Evolutionary conservation across 139 green algal genomes (phyloP), one percentile per base, ranked within the genome.

Genomic region (Tetradesmus obliquus): DNA sequence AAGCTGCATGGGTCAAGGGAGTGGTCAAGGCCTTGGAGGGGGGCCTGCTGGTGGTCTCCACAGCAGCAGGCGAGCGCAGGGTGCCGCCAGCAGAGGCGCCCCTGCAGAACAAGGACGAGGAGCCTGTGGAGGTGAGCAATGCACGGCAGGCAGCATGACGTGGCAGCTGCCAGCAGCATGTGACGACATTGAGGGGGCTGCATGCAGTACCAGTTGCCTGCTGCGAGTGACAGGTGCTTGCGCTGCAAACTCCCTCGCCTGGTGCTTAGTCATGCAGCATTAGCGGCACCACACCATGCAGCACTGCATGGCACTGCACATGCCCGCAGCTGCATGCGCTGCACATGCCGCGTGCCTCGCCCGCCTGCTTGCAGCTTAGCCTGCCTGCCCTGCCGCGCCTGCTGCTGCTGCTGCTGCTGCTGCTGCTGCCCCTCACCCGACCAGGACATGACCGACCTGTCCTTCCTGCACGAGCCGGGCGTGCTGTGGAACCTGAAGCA

Each of bases 371-470:
- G n/a, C n/a, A n/a, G n/a, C n/a, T n/a, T n/a, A n/a, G n/a, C n/a
- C n/a, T n/a, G n/a, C n/a, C n/a, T n/a, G n/a, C n/a, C n/a, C n/a
- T n/a, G n/a, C n/a, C n/a, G n/a, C n/a, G n/a, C n/a, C n/a, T n/a
- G n/a, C n/a, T n/a, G n/a, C n/a, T 10, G 8, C 60, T 19, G n/a
- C 71, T 79, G 71, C 71, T 79, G 22, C 79, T 32, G 72, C 15
- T 32, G 72, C 72, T 32, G 79, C 32, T 55, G 32, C 17, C 2
- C 71, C 5, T 53, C 0, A 10, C n/a, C 15, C 66, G 12, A 72
- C 53, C 95, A 99, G 97, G 97, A 99, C 95, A 99, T 99, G 98
- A 99, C 97, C 1, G 97, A 96, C 60, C 95, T 99, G 55, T 94
- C 96, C 0, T 99, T 99, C 94, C 95, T 99, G 24, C 98, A 99